Evolutionary conservation across 2,329 filamentous ascomycete genomes (phyloP).

Genomic region (Calonectria pseudoreteaudii): DNA sequence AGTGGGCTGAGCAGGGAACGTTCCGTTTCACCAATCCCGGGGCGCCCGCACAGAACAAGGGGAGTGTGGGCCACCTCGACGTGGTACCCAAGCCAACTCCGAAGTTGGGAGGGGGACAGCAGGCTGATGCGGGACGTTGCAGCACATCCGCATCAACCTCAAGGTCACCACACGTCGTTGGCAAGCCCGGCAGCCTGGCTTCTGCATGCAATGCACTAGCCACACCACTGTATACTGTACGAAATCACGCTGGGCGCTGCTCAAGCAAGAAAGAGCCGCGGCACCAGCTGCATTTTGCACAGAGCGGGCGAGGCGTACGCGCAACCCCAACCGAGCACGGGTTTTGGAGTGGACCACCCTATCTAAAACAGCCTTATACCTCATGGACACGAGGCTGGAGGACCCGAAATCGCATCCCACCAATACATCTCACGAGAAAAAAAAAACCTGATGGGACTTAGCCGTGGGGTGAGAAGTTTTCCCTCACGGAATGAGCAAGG

Average conservation of each 20-base stretch:
- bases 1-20: constrained; percentile 61
- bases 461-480: constrained; percentile 28
- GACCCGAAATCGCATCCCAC: constrained; percentile 12
- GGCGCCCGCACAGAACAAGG: constrained; percentile 47
- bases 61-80: constrained; percentile 39
- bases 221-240: constrained; percentile 34
- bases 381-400: constrained; percentile 37
- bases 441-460: constrained; percentile 36
- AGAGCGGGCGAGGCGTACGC: constrained; percentile 25
- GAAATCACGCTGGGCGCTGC: constrained; percentile 18
- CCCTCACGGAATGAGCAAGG: constrained; percentile 35
- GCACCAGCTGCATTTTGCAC: constrained; percentile 10
- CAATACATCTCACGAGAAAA: background rate
- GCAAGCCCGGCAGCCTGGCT: constrained; percentile 28
- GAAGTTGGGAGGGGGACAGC: constrained; percentile 33
- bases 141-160: constrained; percentile 35
- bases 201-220: constrained; percentile 36
- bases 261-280: constrained; percentile 23
- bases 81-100: constrained; percentile 34
- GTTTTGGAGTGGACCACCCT: constrained; percentile 31
- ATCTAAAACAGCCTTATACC: constrained; percentile 22
- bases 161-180: constrained; percentile 25
- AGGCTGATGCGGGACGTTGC: constrained; percentile 45
- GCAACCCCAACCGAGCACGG: constrained; percentile 12
- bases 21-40: constrained; percentile 65